Conservation (phyloP, 345 rosid species). For the Gossypium sturtianum region DNA sequence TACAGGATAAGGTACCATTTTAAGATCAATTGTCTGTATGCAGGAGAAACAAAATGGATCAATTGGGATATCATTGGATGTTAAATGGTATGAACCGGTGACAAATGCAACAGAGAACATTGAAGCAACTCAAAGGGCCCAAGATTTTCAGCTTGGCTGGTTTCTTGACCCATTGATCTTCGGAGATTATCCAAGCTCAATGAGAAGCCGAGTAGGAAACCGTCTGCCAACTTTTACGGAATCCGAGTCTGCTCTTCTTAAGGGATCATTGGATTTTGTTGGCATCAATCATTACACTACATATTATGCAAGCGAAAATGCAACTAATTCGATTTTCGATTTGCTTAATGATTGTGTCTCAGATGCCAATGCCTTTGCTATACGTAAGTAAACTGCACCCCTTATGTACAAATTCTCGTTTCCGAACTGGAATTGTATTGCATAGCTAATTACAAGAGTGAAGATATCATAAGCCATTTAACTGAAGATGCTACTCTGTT, state of each 20-base stretch:
- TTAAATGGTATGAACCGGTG: constrained; percentile 71
- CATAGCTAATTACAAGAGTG: neutral
- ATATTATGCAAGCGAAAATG: constrained; percentile 46
- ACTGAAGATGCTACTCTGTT: neutral
- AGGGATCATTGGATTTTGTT: constrained; percentile 84
- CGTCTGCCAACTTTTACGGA: constrained; percentile 67
- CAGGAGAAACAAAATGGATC: constrained; percentile 73
- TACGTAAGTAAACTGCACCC: constrained; percentile 45
- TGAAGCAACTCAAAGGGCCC: constrained; percentile 87
- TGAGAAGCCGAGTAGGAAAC: constrained; percentile 63
- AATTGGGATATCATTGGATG: constrained; percentile 66
- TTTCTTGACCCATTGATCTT: constrained; percentile 76
- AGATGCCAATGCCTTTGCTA: constrained; percentile 67
- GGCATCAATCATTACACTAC: constrained; percentile 97
- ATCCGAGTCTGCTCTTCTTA: constrained; percentile 52
- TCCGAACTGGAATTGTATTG: neutral
- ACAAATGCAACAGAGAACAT: constrained; percentile 49
- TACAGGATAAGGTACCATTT: neutral
- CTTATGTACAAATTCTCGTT: neutral
- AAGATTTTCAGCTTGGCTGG: constrained; percentile 99
- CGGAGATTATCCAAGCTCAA: constrained; percentile 85
- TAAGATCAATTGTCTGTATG: neutral
- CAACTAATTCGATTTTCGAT: constrained; percentile 19
- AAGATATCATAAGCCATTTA: neutral
- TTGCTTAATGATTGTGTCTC: constrained; percentile 54